Conservation (phyloP, 176 grass and related monocot species). For the Rhynchospora pubera region DNA sequence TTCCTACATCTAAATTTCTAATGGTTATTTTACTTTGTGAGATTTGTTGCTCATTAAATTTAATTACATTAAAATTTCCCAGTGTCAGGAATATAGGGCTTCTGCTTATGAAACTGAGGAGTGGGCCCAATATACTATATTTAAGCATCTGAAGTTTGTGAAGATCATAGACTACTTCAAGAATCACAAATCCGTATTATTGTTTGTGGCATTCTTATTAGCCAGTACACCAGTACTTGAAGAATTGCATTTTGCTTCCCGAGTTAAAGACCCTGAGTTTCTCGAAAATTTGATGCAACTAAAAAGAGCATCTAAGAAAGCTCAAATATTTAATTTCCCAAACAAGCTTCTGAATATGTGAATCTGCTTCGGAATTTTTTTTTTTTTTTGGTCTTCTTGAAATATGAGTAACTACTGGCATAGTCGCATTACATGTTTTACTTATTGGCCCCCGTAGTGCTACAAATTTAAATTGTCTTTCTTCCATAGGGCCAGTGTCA, state of each 20-base stretch:
- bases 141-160: not conserved
- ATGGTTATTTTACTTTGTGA: not conserved
- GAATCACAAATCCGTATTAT: not conserved
- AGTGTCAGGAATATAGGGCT: not conserved
- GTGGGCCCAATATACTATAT: not conserved
- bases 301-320: not conserved
- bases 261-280: not conserved
- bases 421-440: too few species aligned
- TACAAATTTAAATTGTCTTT: too few species aligned
- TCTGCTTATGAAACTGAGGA: not conserved
- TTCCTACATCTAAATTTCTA: not conserved
- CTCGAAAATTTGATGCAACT: not conserved
- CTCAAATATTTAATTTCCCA: not conserved
- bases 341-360: not conserved
- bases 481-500: too few species aligned
- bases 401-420: too few species aligned
- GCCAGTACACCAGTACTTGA: not conserved
- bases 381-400: too few species aligned
- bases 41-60: not conserved
- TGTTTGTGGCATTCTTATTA: not conserved
- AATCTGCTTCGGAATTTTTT: not conserved
- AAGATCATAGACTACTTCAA: not conserved
- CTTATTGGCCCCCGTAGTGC: too few species aligned
- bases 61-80: too few species aligned
- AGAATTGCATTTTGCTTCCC: not conserved